Percentiles rank a stretch among this genome's conserved stretches.
These are phyloP conservation scores for Pythium grandisporangium DNA, from an alignment of 352 stramenopile genomes.

Conservation along the genomic window DNA sequence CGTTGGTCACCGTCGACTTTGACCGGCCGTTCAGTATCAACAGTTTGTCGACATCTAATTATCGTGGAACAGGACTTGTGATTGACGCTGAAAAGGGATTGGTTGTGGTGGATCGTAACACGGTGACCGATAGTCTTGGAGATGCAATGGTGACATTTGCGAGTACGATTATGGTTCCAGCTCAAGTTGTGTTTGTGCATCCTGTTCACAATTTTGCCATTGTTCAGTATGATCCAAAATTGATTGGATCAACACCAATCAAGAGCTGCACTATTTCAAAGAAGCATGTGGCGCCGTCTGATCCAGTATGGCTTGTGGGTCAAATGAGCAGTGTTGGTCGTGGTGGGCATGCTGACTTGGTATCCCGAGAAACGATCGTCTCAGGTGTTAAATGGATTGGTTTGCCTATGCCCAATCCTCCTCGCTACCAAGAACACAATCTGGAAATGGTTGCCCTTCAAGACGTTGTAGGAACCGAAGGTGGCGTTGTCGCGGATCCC, in stretches of 20 bases:
- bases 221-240: slow-evolving; percentile 86
- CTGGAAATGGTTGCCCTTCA: slow-evolving; percentile 82
- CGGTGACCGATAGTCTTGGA: slow-evolving; percentile 81
- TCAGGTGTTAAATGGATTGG: slow-evolving; percentile 82
- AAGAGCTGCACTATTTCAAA: slow-evolving; percentile 66
- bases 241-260: slow-evolving; percentile 78
- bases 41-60: slow-evolving; percentile 79
- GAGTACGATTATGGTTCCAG: slow-evolving; percentile 83
- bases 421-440: slow-evolving; percentile 83
- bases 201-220: slow-evolving; percentile 91
- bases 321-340: slow-evolving; percentile 76
- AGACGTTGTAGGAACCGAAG: slow-evolving; percentile 74
- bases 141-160: slow-evolving; percentile 88
- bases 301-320: slow-evolving; percentile 80
- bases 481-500: slow-evolving; percentile 66
- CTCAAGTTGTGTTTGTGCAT: slow-evolving; percentile 87
- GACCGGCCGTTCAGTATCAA: slow-evolving; percentile 83
- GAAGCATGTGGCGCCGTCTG: slow-evolving; percentile 48
- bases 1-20: slow-evolving; percentile 79
- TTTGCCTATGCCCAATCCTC: slow-evolving; percentile 71
- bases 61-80: slow-evolving; percentile 81
- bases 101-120: slow-evolving; percentile 90
- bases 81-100: slow-evolving; percentile 82
- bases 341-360: slow-evolving; percentile 70
- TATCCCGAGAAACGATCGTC: slow-evolving; percentile 81